A percentile compares a stretch with the other conserved stretches of the same genome.
These are phyloP conservation scores for Penicillium arizonense DNA, from an alignment of 495 filamentous ascomycete genomes.

Conservation along the genomic window DNA sequence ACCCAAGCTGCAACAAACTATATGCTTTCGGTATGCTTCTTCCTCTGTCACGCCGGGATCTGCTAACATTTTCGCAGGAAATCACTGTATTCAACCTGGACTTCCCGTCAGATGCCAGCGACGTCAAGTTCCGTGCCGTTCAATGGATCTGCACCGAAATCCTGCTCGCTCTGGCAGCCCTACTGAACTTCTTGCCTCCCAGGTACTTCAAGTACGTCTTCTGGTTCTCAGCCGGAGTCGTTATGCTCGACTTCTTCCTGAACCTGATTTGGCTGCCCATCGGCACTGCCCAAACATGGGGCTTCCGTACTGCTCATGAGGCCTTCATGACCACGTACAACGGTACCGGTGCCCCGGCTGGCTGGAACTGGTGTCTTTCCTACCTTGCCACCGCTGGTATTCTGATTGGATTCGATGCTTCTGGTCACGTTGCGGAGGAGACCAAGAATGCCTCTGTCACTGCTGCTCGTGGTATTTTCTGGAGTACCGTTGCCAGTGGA, in stretches of 20 bases:
- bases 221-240: slow-evolving; percentile 44
- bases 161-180: slow-evolving; percentile 43
- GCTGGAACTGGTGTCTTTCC: slow-evolving; percentile 60
- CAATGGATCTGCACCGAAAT: slow-evolving; percentile 52
- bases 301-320: slow-evolving; percentile 52
- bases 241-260: slow-evolving; percentile 53
- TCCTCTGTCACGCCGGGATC: not conserved
- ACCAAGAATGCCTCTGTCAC: slow-evolving; percentile 55
- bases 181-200: slow-evolving; percentile 46
- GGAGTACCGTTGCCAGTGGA: slow-evolving; percentile 51
- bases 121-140: slow-evolving; percentile 50
- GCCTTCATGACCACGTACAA: slow-evolving; percentile 60
- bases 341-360: slow-evolving; percentile 51
- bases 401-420: slow-evolving; percentile 57
- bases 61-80: slow-evolving; percentile 30
- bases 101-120: slow-evolving; percentile 45
- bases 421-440: slow-evolving; percentile 56
- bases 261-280: slow-evolving; percentile 60
- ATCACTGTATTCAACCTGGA: slow-evolving; percentile 51
- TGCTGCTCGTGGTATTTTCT: slow-evolving; percentile 55
- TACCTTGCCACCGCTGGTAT: slow-evolving; percentile 59
- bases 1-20: slow-evolving; percentile 54
- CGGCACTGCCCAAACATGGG: slow-evolving; percentile 50
- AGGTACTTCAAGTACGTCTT: slow-evolving; percentile 47
- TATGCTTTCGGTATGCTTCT: slow-evolving; percentile 45